phyloP scores from a whole-genome alignment of 2,329 filamentous ascomycete species.

The Rachicladosporium sp. region DNA sequence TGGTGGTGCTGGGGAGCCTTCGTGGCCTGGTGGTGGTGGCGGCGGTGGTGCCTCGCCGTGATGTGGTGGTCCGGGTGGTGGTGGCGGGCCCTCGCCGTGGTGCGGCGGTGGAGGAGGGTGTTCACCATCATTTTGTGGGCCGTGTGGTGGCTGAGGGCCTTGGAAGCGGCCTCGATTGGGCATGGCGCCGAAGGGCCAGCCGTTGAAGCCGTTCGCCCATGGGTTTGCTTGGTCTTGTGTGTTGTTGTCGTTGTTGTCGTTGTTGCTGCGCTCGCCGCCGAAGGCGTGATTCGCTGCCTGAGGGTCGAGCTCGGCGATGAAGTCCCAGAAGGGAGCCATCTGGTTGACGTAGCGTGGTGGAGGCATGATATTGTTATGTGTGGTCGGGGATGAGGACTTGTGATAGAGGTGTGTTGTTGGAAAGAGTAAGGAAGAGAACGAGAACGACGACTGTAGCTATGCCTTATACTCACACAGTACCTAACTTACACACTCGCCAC shows the following conservation, averaged over 20 bases:
- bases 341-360: slow-evolving; percentile 42
- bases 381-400: background rate
- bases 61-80: slow-evolving; percentile 10
- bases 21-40: too few species aligned
- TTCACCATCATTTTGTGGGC: slow-evolving; percentile 14
- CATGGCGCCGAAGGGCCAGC: slow-evolving; percentile 23
- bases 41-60: background rate
- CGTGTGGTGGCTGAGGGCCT: slow-evolving; percentile 15
- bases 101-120: slow-evolving; percentile 3
- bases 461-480: too few species aligned
- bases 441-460: too few species aligned
- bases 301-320: slow-evolving; percentile 38
- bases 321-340: slow-evolving; percentile 45
- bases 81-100: slow-evolving; percentile 6
- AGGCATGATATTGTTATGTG: slow-evolving; percentile 31
- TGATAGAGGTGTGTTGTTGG: background rate
- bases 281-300: slow-evolving; percentile 33
- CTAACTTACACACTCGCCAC: too few species aligned
- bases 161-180: slow-evolving; percentile 16
- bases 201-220: slow-evolving; percentile 24
- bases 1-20: too few species aligned
- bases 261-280: slow-evolving; percentile 21
- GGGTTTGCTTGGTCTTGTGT: slow-evolving; percentile 8
- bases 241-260: slow-evolving; percentile 20
- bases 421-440: too few species aligned